Evolutionary conservation across 441 rosid species (phyloP).

Genomic region (Gossypium laxum): DNA sequence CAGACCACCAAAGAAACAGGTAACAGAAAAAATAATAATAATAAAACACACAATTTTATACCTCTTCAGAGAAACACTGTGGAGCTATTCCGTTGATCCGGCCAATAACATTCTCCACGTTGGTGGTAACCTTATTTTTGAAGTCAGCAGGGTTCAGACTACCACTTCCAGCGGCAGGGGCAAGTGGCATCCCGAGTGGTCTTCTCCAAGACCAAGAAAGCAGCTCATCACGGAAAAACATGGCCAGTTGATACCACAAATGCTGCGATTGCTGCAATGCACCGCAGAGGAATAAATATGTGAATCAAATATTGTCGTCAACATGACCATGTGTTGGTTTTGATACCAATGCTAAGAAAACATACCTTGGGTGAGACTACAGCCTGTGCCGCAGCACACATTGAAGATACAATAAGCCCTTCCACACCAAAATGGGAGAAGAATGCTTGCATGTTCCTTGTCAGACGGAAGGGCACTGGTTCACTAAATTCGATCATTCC

Average conservation of each 20-base stretch:
- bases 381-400: slow-evolving; percentile 88
- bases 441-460: slow-evolving; percentile 90
- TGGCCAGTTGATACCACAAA: slow-evolving; percentile 83
- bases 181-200: slow-evolving; percentile 59
- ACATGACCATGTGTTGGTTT: not conserved
- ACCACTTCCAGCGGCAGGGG: slow-evolving; percentile 46
- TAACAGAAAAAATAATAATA: not conserved
- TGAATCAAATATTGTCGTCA: not conserved
- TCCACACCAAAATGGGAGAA: slow-evolving; percentile 91
- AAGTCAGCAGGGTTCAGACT: slow-evolving; percentile 60
- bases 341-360: not conserved
- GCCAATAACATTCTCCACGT: slow-evolving; percentile 67
- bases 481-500: slow-evolving; percentile 88
- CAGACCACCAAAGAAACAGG: not conserved
- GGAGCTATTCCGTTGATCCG: slow-evolving; percentile 77
- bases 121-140: slow-evolving; percentile 58
- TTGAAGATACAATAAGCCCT: slow-evolving; percentile 81
- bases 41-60: slow-evolving; percentile 16
- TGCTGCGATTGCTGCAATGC: slow-evolving; percentile 71
- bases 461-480: slow-evolving; percentile 88
- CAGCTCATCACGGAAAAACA: slow-evolving; percentile 95
- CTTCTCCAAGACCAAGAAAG: slow-evolving; percentile 93
- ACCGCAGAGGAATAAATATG: not conserved
- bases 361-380: slow-evolving; percentile 74
- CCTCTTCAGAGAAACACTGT: slow-evolving; percentile 77